phyloP scores from a whole-genome alignment of 148 eudicot genomes.

The Camellia sinensis region DNA sequence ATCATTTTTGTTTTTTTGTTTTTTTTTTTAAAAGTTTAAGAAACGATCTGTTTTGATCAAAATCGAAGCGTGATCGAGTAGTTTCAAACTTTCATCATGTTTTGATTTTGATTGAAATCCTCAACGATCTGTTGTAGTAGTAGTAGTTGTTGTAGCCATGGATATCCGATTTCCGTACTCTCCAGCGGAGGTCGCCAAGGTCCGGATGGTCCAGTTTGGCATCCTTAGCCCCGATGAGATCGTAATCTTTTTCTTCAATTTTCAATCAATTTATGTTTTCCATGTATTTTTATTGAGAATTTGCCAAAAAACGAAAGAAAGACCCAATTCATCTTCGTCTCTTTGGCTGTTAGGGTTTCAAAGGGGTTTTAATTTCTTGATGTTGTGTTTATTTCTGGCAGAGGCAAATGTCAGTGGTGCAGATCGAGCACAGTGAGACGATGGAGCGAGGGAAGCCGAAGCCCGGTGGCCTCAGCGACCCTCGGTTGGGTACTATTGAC shows the following conservation, averaged over 20 bases:
- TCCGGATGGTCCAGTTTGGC: slow-evolving; percentile 86
- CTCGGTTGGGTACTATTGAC: slow-evolving; percentile 86
- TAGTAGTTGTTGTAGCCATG: slow-evolving; percentile 28
- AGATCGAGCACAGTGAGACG: slow-evolving; percentile 92
- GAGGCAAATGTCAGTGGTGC: slow-evolving; percentile 99
- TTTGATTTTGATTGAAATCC: not conserved
- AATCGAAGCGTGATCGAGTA: not conserved
- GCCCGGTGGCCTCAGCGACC: slow-evolving; percentile 81
- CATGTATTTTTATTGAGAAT: not conserved
- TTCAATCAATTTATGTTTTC: not conserved
- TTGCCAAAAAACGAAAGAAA: not conserved
- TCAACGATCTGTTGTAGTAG: no score
- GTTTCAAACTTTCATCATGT: not conserved
- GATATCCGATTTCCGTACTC: slow-evolving; percentile 88
- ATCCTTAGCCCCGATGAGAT: slow-evolving; percentile 96
- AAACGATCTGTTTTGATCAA: not conserved
- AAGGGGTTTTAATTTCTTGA: not conserved
- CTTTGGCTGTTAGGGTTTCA: not conserved
- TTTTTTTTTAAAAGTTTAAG: no score
- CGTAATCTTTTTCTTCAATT: slow-evolving; percentile 34
- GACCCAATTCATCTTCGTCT: no score
- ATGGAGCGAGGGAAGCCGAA: slow-evolving; percentile 96
- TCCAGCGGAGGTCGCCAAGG: slow-evolving; percentile 95
- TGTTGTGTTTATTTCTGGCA: slow-evolving; percentile 30
- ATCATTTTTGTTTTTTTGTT: no score